Evolutionary conservation across 352 stramenopile genomes (phyloP).

Genomic region (Peronospora belbahrii): DNA sequence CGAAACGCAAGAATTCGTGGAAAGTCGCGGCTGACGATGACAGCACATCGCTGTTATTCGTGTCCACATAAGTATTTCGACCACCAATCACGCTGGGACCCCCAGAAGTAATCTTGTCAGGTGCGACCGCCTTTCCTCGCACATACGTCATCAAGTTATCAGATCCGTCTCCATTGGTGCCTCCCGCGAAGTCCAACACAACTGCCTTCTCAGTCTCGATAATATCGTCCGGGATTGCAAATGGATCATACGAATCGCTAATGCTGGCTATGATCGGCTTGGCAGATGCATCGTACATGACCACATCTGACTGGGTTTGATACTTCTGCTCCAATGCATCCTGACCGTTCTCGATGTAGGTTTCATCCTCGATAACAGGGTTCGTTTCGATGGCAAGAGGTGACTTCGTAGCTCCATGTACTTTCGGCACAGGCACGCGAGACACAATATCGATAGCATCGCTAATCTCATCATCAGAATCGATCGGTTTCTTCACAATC

Average conservation of each 20-base stretch:
- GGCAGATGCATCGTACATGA: constrained; percentile 36
- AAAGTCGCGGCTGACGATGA: constrained; percentile 37
- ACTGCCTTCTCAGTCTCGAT: constrained; percentile 30
- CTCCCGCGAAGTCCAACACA: constrained; percentile 37
- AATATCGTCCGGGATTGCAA: constrained; percentile 38
- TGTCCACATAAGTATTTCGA: constrained; percentile 42
- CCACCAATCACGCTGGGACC: constrained; percentile 47
- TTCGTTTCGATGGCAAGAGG: constrained; percentile 52
- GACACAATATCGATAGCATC: too few relatives aligned
- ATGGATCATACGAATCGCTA: constrained; percentile 38
- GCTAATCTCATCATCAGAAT: too few relatives aligned
- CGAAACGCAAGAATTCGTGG: constrained; percentile 55
- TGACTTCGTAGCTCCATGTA: too few relatives aligned
- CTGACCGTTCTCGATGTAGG: too few relatives aligned
- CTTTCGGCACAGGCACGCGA: too few relatives aligned
- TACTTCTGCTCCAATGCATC: constrained; percentile 24
- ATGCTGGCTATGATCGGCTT: too few relatives aligned
- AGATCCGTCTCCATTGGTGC: constrained; percentile 19
- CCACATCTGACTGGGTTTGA: constrained; percentile 39
- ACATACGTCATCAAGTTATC: constrained; percentile 40
- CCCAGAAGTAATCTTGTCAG: constrained; percentile 9
- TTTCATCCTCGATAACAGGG: constrained; percentile 17
- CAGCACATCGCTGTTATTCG: constrained; percentile 36
- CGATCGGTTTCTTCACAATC: too few relatives aligned
- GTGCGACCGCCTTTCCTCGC: too few relatives aligned